Conservation (phyloP, 2,329 filamentous ascomycete genomes). For the Ophiostoma fasciatum region DNA sequence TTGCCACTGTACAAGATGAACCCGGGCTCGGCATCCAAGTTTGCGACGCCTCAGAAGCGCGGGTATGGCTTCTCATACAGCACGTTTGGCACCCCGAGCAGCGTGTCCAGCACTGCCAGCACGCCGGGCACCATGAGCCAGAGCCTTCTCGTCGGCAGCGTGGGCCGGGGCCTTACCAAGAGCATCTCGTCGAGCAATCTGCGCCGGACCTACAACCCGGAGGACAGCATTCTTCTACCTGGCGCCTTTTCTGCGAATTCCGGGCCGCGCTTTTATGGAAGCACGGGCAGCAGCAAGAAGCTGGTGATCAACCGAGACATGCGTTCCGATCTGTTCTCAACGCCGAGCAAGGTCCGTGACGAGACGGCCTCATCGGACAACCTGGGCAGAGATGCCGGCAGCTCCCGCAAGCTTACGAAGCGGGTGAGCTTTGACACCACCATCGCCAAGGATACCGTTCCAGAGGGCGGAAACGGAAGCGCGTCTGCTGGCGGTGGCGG, state of each 20-base stretch:
- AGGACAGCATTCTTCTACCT: constrained; percentile 75
- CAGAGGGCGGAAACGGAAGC: constrained; percentile 7
- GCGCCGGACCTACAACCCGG: constrained; percentile 63
- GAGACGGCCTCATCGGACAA: constrained; percentile 9
- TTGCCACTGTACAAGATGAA: constrained; percentile 80
- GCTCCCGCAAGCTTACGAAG: constrained; percentile 52
- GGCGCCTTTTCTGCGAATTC: constrained; percentile 66
- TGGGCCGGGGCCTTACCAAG: constrained; percentile 60
- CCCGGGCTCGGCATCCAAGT: constrained; percentile 62
- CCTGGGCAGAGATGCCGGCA: constrained; percentile 21
- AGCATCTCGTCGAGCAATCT: constrained; percentile 81
- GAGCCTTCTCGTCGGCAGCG: constrained; percentile 51
- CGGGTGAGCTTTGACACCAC: constrained; percentile 82
- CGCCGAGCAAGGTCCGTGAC: constrained; percentile 38
- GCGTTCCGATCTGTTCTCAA: constrained; percentile 54
- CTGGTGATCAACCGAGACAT: constrained; percentile 84
- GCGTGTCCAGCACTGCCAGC: constrained; percentile 50
- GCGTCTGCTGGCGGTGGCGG: constrained; percentile 21
- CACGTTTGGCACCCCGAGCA: constrained; percentile 70
- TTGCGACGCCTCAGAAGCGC: constrained; percentile 70
- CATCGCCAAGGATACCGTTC: constrained; percentile 25
- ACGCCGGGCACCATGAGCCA: constrained; percentile 50
- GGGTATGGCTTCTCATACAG: constrained; percentile 91
- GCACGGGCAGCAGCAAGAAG: constrained; percentile 65
- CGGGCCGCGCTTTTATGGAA: constrained; percentile 49